Base-by-base conservation (phyloP, 2,329 filamentous ascomycete species). In the Penicillium sp. region DNA sequence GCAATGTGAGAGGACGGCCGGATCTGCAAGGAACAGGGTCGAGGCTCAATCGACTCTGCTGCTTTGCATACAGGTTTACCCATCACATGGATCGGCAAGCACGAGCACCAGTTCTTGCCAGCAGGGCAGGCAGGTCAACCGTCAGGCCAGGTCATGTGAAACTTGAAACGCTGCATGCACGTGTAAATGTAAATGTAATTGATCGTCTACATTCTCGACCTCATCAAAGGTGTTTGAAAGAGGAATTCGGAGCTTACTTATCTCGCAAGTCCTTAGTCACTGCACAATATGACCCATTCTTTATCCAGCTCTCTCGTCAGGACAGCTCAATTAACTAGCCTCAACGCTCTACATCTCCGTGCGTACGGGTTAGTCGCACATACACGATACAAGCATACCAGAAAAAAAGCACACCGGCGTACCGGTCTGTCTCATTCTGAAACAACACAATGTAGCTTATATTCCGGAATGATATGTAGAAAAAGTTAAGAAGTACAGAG, bases 351-450 rank as follows among this genome's bases (percentile, higher is more conserved):
- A 35, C 30, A 35, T 35, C 9, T 11, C 30, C 12, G 8, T 16
- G 11, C 2, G 14, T 16, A n/a, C n/a, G n/a, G n/a, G n/a, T n/a
- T n/a, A 35, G 30, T 35, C 30, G 12, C 4, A 16, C 30, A 35
- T 35, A 16, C 30, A 35, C 14, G 16, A 35, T 35, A 16, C 30
- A 35, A 35, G 16, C 30, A 35, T 35, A 16, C 30, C 30, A 35
- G 28, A 30, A 30, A 30, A 11, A 30, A 30, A 30, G 12, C 3
- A 35, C 5, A 9, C 6, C 20, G 40, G n/a, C 18, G 40, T 23
- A 9, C n/a, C n/a, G n/a, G n/a, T 23, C 20, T 43, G 51, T 53
- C 51, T 53, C 51, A 53, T 53, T 53, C 42, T 53, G 51, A 53
- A 53, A 53, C 51, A 47, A 38, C 20, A 47, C 3, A n/a, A 8